Evolutionary conservation across 495 filamentous ascomycete species (phyloP).

Genomic region (Pyronema domesticum): DNA sequence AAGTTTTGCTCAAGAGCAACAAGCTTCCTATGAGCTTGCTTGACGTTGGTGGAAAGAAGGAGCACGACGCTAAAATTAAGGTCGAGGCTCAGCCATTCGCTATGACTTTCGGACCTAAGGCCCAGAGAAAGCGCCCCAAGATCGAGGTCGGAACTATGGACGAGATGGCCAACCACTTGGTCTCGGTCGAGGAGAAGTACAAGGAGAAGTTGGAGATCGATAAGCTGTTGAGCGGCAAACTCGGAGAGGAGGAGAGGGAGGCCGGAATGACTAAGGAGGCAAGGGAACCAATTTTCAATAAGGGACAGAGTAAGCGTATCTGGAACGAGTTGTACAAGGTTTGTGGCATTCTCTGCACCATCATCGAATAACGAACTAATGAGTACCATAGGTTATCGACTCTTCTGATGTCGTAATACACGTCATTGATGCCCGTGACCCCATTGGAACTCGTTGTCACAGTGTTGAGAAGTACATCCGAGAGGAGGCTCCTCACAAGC

Average conservation of each 20-base stretch:
- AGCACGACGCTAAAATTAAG: conserved; percentile 85
- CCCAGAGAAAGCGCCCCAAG: conserved; percentile 81
- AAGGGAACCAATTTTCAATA: conserved; percentile 76
- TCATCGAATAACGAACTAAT: conserved; percentile 3
- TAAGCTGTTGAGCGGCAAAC: conserved; percentile 49
- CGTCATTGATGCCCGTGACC: conserved; percentile 85
- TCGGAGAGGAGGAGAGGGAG: conserved; percentile 36
- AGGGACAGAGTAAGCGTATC: conserved; percentile 86
- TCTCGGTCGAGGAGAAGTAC: conserved; percentile 60
- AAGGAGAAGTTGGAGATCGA: conserved; percentile 58
- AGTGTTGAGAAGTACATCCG: conserved; percentile 86
- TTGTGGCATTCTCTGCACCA: neutral
- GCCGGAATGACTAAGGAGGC: conserved; percentile 45
- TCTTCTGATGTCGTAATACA: conserved; percentile 93
- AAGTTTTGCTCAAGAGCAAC: conserved; percentile 80
- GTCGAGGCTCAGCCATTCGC: conserved; percentile 70
- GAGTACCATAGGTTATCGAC: conserved; percentile 47
- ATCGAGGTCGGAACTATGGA: conserved; percentile 59
- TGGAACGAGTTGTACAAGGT: conserved; percentile 96
- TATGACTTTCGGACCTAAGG: conserved; percentile 87
- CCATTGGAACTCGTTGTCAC: conserved; percentile 71
- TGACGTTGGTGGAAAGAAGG: conserved; percentile 46
- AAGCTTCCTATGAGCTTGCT: conserved; percentile 58
- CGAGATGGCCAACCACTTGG: conserved; percentile 64
- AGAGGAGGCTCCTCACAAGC: conserved; percentile 88